A percentile compares a stretch with the other conserved stretches of the same genome.
Evolutionary conservation across 352 stramenopile species (phyloP).

Genomic region (Peronosclerospora sorghi): DNA sequence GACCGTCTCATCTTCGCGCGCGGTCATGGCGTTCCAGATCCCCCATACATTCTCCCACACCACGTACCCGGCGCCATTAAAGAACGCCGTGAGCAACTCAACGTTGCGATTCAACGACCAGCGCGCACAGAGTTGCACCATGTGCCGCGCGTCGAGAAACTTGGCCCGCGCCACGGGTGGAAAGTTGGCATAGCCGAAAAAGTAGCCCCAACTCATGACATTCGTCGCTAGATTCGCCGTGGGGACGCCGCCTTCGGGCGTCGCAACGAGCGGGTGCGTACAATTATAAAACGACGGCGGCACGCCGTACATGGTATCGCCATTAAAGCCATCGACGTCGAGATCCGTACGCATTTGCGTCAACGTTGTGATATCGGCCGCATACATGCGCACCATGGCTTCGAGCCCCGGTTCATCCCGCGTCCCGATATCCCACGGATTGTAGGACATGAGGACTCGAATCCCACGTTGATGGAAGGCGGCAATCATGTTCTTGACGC

Average conservation of each 20-base stretch:
- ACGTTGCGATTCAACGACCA: conserved; percentile 64
- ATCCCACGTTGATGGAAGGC: conserved; percentile 53
- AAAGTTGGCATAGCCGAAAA: conserved; percentile 52
- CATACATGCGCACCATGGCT: conserved; percentile 56
- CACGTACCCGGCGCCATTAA: conserved; percentile 81
- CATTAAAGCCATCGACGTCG: conserved; percentile 73
- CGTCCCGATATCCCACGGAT: conserved; percentile 75
- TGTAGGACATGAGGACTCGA: conserved; percentile 72
- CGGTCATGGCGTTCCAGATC: conserved; percentile 76
- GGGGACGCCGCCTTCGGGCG: conserved; percentile 56
- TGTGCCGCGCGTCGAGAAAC: conserved; percentile 72
- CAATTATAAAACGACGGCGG: conserved; percentile 76
- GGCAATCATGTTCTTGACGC: conserved; percentile 30
- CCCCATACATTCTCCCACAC: conserved; percentile 86
- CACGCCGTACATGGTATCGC: conserved; percentile 84
- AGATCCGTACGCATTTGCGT: conserved; percentile 25
- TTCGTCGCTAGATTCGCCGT: conserved; percentile 54
- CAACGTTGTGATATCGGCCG: conserved; percentile 51
- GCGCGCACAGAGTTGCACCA: conserved; percentile 71
- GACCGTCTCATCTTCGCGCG: conserved; percentile 47
- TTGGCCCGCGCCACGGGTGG: conserved; percentile 59
- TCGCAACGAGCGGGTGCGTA: conserved; percentile 35
- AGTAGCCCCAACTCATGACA: conserved; percentile 77
- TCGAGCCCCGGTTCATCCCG: conserved; percentile 40
- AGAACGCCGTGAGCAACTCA: conserved; percentile 65